Base-by-base conservation (phyloP, 257 asterid genomes). In the Solanum piurae region DNA sequence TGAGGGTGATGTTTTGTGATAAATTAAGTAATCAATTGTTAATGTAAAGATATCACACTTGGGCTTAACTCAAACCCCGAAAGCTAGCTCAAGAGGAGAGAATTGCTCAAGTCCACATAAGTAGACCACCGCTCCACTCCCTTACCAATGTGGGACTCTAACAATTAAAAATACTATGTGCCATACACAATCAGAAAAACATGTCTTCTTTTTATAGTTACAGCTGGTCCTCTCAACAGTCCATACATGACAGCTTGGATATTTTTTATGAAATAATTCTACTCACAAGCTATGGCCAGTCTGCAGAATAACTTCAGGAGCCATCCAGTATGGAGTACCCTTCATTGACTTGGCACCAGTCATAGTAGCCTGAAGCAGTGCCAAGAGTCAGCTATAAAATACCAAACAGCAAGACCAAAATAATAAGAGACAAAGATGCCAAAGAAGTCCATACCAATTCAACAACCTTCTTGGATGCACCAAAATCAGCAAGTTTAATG, bases 301-400 rank as follows among this genome's bases (percentile, higher is more conserved):
- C 94, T 97, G 99, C 89, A 96, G 97, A 86, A 97, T 97, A 83
- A 97, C 99, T 94, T 97, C 99, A 83, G 99, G 99, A 92, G 99
- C 99, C 99, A 97, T 97, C 99, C 99, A 97, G 89, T 97, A 97
- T 34, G 99, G 99, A 88, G 99, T 97, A 80, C 99, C 99, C 94
- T 97, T 96, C 99, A 97, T 97, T 82, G 99, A 96, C 90, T 97
- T 97, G 86, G 99, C 98, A 89, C 98, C 98, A 74, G 98, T 97
- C 89, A 97, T 94, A 79, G 99, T 97, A 83, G 98, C 99, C 99
- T 97, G 96, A 90, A 88, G 87, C 83, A 89, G 75, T 76, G 72
- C 68, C 68, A 88, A 62, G 64, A 58, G 87, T 44, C 86, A 73
- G 87, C 90, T 86, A 88, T 58, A 87, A 80, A 79, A 71, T 75